These are phyloP conservation scores for Schoenoplectus triqueter DNA, from an alignment of 202 grass and related monocot genomes.

Conservation along the genomic window DNA sequence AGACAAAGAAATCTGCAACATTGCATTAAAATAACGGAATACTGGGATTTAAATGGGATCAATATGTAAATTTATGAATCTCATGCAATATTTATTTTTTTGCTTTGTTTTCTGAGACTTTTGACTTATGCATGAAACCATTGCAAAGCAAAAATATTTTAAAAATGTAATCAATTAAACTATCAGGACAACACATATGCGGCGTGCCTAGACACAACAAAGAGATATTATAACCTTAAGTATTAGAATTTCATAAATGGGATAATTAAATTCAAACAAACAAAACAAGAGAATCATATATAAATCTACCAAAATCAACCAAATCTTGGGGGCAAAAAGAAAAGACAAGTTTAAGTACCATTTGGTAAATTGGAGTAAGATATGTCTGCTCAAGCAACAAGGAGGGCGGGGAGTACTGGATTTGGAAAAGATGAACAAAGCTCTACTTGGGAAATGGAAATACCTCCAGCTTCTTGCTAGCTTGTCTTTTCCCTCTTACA, in stretches of 20 bases:
- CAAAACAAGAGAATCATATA: not conserved
- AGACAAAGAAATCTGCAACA: not conserved
- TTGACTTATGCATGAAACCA: not conserved
- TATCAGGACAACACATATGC: not conserved
- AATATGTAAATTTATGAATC: not conserved
- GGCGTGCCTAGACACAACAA: not conserved
- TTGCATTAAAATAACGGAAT: not conserved
- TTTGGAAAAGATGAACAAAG: no score
- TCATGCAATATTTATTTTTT: not conserved
- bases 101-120: not conserved
- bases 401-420: no score
- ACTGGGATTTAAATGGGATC: not conserved
- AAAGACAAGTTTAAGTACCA: no score
- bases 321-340: not conserved
- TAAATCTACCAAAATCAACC: not conserved
- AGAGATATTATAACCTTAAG: not conserved
- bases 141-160: not conserved
- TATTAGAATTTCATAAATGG: conserved; percentile 23
- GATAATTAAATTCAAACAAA: conserved; percentile 16
- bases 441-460: no score
- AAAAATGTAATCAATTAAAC: not conserved
- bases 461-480: no score
- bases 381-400: no score
- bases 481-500: no score
- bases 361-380: no score